phyloP scores from a whole-genome alignment of 2,329 filamentous ascomycete species.

The Zymoseptoria passerinii region DNA sequence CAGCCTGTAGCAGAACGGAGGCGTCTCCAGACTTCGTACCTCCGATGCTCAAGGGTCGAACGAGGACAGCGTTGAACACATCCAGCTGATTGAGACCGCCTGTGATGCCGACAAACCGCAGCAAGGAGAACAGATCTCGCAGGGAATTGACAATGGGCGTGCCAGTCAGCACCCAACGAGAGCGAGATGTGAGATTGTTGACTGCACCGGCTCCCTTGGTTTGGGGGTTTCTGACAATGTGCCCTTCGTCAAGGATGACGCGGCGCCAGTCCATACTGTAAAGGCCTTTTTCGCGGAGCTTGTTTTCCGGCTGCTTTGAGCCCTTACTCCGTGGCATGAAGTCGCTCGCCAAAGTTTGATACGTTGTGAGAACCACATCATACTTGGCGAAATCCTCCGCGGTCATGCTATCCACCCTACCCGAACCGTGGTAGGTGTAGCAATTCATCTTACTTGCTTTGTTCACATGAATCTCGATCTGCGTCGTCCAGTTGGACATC shows the following conservation, averaged over 20 bases:
- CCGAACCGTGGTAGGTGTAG: slow-evolving; percentile 63
- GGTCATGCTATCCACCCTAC: slow-evolving; percentile 46
- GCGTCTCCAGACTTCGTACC: slow-evolving; percentile 42
- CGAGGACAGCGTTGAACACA: slow-evolving; percentile 65
- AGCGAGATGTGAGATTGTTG: slow-evolving; percentile 57
- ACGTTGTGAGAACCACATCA: slow-evolving; percentile 76
- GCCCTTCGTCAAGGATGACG: slow-evolving; percentile 75
- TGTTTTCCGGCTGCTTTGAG: slow-evolving; percentile 20
- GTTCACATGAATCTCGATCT: slow-evolving; percentile 67
- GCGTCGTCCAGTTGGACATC: slow-evolving; percentile 83
- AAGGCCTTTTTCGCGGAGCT: slow-evolving; percentile 40
- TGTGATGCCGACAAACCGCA: slow-evolving; percentile 67
- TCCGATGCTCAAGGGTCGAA: slow-evolving; percentile 56
- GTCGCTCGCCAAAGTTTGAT: slow-evolving; percentile 65
- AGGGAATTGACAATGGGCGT: slow-evolving; percentile 57
- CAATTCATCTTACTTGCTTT: slow-evolving; percentile 53
- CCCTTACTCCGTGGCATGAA: slow-evolving; percentile 44
- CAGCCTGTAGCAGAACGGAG: slow-evolving; percentile 58
- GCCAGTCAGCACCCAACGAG: slow-evolving; percentile 71
- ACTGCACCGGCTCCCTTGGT: slow-evolving; percentile 66
- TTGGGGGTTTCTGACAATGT: slow-evolving; percentile 68
- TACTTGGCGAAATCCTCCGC: slow-evolving; percentile 53
- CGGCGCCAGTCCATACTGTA: slow-evolving; percentile 67
- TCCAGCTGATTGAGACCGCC: slow-evolving; percentile 66
- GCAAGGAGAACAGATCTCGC: slow-evolving; percentile 69